Conservation (phyloP, 768 basidiomycete species). For the Russula sp. region DNA sequence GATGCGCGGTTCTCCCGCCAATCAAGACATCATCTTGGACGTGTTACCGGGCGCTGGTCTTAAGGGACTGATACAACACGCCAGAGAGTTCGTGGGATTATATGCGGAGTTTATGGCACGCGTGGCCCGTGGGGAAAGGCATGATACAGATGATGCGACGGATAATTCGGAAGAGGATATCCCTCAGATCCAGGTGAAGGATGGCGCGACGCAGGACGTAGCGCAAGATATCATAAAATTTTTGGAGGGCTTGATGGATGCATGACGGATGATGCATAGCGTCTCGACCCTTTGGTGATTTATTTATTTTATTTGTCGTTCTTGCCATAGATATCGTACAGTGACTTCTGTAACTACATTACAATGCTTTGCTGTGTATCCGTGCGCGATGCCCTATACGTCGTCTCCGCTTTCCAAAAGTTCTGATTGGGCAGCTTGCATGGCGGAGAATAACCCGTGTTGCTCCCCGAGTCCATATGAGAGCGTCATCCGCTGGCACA, state of each 20-base stretch:
- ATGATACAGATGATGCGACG: constrained; percentile 22
- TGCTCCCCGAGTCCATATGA: constrained; percentile 83
- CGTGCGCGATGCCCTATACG: neutral
- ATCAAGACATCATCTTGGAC: constrained; percentile 38
- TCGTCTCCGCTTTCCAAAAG: constrained; percentile 5
- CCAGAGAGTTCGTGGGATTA: constrained; percentile 43
- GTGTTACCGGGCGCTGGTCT: constrained; percentile 40
- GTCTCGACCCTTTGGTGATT: constrained; percentile 6
- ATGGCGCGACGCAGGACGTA: constrained; percentile 35
- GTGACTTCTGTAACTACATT: constrained; percentile 10
- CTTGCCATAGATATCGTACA: neutral
- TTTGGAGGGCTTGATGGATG: constrained; percentile 44
- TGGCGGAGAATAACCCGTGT: constrained; percentile 59
- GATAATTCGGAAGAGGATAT: constrained; percentile 22
- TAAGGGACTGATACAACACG: constrained; percentile 38
- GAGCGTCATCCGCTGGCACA: constrained; percentile 70
- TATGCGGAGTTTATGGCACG: constrained; percentile 40
- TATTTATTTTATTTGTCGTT: constrained; percentile 12
- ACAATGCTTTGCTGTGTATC: neutral
- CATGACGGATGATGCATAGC: constrained; percentile 18
- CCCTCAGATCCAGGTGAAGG: constrained; percentile 8
- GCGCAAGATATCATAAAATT: constrained; percentile 49
- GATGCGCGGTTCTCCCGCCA: constrained; percentile 38
- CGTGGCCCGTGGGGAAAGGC: constrained; percentile 31
- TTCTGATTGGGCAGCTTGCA: constrained; percentile 42